Conservation (phyloP, 2,329 filamentous ascomycete genomes). For the Trichoderma sp. region DNA sequence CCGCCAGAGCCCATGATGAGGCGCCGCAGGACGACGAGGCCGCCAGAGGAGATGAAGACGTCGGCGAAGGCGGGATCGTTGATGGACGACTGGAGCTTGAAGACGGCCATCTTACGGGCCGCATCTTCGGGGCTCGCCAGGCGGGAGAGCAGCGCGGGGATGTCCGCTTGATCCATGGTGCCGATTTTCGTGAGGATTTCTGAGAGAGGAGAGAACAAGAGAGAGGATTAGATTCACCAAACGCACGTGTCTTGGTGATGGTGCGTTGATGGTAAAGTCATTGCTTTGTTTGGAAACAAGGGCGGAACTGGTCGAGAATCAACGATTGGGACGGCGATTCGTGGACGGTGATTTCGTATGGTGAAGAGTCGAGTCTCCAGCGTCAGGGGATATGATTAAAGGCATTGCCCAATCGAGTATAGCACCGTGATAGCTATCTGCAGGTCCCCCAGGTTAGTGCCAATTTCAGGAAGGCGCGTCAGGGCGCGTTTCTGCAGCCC, state of each 20-base stretch:
- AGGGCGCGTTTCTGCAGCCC: slow-evolving; percentile 7
- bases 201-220: neutral
- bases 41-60: slow-evolving; percentile 88
- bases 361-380: slow-evolving; percentile 4
- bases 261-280: neutral
- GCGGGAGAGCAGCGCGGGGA: slow-evolving; percentile 61
- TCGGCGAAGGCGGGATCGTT: slow-evolving; percentile 96
- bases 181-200: slow-evolving; percentile 7
- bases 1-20: slow-evolving; percentile 82
- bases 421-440: neutral
- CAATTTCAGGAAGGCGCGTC: neutral
- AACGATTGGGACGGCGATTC: neutral
- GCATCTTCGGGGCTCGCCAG: slow-evolving; percentile 76
- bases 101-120: slow-evolving; percentile 95
- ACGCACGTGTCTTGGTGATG: neutral
- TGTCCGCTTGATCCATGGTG: slow-evolving; percentile 63
- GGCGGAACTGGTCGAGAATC: neutral
- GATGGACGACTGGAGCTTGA: slow-evolving; percentile 94
- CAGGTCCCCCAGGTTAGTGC: slow-evolving; percentile 7
- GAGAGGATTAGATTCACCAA: neutral
- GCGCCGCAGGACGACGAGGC: slow-evolving; percentile 74
- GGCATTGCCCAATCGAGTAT: neutral
- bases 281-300: slow-evolving; percentile 6
- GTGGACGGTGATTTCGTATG: neutral
- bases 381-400: slow-evolving; percentile 16